Base-by-base conservation (phyloP, 192 early-diverging fungal genomes). In the Coemansia umbellata region DNA sequence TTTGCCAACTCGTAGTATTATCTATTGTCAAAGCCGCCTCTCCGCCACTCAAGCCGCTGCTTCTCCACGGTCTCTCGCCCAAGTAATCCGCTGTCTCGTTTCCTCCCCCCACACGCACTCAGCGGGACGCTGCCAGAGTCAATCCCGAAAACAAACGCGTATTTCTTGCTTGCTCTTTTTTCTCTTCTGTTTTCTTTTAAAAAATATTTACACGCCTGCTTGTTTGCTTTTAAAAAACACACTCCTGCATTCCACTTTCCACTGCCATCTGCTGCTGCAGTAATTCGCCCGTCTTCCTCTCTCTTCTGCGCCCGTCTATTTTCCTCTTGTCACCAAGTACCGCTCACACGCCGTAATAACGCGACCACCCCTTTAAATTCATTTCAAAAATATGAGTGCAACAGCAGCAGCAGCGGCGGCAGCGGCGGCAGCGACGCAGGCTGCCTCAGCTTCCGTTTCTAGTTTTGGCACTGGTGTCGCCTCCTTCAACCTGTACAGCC, bases 401-500 rank as follows among this genome's bases (percentile, higher is more conserved):
- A 5, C 14, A 27, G 11, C 21, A 45, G 24, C 44, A 31, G 37
- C 42, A 39, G 39, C 39, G n/a, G 53, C 37, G 11, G 62, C 56
- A 47, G 51, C 63, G 24, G 63, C 14, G 45, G 55, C 50, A 53
- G 55, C 49, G 31, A 30, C 35, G 8, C n/a, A 18, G 48, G 47
- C 57, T 32, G 39, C 31, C 17, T 15, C 33, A 35, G 35, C 19
- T 1, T 31, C 59, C 18, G 31, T 32, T n/a, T 30, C 51, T 31
- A 30, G 27, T 7, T 24, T 42, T 31, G 48, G n/a, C 5, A 23
- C 60, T 11, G 47, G 32, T 10, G 14, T 19, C 21, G 52, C 49
- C 31, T 41, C 70, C 18, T 61, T 53, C 52, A 74, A 63, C 43
- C 31, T 36, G 37, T 27, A 55, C 32, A 66, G 63, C 36, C 63